Evolutionary conservation across 2,329 filamentous ascomycete genomes (phyloP).

Genomic region (Penicillium palitans): DNA sequence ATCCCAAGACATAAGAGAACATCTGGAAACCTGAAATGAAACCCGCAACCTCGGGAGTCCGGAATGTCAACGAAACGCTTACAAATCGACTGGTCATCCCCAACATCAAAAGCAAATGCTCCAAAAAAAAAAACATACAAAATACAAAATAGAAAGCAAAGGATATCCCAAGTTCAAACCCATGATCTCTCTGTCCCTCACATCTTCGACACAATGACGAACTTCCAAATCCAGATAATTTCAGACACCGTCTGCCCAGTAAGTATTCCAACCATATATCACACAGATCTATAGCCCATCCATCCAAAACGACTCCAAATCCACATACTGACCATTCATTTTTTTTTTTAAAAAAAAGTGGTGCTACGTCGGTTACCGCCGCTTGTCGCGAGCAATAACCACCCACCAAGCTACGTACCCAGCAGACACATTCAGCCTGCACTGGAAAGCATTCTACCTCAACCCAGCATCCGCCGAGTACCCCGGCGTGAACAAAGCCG

Average conservation of each 20-base stretch:
- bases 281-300: not conserved
- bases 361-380: conserved; percentile 78
- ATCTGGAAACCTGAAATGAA: too few relatives aligned
- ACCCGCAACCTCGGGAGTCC: not conserved
- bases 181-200: not conserved
- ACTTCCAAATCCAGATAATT: conserved; percentile 74
- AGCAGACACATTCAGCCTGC: conserved; percentile 68
- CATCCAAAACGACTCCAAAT: conserved; percentile 1
- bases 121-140: not conserved
- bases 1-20: not conserved
- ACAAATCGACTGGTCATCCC: conserved; percentile 5
- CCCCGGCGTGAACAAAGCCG: conserved; percentile 53
- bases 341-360: conserved; percentile 34
- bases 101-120: not conserved
- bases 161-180: not conserved
- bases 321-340: conserved; percentile 1
- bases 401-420: conserved; percentile 65
- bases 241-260: conserved; percentile 79
- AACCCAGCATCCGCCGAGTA: conserved; percentile 62
- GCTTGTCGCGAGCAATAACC: conserved; percentile 70
- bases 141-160: not conserved
- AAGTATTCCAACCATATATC: conserved; percentile 3
- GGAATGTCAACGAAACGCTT: not conserved
- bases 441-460: conserved; percentile 80
- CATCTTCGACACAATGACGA: conserved; percentile 58